Evolutionary conservation across 371 early-diverging fungal genomes (phyloP), one percentile per base, ranked within the genome.

Genomic region (Mortierella sp.): DNA sequence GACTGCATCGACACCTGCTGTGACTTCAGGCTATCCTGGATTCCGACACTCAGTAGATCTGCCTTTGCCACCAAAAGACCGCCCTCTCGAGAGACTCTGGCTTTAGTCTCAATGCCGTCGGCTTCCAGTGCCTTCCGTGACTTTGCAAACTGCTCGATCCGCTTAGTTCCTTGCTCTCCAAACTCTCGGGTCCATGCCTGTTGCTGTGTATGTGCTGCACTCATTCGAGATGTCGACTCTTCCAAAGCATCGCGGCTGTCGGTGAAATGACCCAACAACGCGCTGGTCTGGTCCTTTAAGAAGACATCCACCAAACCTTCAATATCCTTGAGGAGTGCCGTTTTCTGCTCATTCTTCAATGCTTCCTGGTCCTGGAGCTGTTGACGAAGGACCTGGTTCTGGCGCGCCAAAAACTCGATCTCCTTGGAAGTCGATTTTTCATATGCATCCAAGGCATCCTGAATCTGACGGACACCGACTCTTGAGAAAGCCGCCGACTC

Each of bases 381-480:
- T 34, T 85, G 65, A 44, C 76, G 76, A n/a, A 85, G 79, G 5
- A 54, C 31, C 31, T 57, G 77, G 42, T 85, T 85, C 50, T 85
- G 79, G 13, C 44, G 58, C 16, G 55, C 45, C 38, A 85, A 74
- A 44, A 73, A 76, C 1, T 77, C 72, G 10, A 85, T 74, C 58
- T 85, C 85, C n/a, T 28, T 47, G 4, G 48, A 47, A 2, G 85
- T 85, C 9, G 79, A 74, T 34, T 77, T 52, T 13, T 79, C 79
- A 55, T 74, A 81, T 7, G 52, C 52, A n/a, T 73, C 77, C 38
- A 85, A 70, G 16, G 79, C 73, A 42, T 24, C 73, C 42, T 78
- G 73, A 24, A 81, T 74, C 42, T 73, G 74, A 28, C 34, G 38
- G 21, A 76, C 70, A 38, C 75, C 70, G 5, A 81, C 79, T 65